These are phyloP conservation scores for Talaromyces thailandensis DNA, from an alignment of 495 filamentous ascomycete species.

Conservation along the genomic window DNA sequence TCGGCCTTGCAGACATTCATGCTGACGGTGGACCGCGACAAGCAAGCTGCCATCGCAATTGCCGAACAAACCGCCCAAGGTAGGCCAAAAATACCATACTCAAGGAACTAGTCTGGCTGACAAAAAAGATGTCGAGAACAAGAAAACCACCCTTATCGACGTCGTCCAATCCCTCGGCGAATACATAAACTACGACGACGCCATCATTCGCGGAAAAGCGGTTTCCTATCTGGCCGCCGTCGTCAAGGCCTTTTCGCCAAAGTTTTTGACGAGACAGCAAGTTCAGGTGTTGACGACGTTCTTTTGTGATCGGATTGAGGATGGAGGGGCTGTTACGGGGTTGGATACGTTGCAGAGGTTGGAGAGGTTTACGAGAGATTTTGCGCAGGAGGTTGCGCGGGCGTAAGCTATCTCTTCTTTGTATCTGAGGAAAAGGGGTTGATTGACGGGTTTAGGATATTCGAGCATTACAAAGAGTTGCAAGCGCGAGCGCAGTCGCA, in stretches of 20 bases:
- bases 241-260: slow-evolving; percentile 46
- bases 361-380: slow-evolving; percentile 38
- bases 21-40: slow-evolving; percentile 55
- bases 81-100: slow-evolving; percentile 17
- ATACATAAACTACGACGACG: slow-evolving; percentile 65
- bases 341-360: slow-evolving; percentile 36
- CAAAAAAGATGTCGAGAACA: slow-evolving; percentile 47
- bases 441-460: slow-evolving; percentile 22
- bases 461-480: slow-evolving; percentile 44
- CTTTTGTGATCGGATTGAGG: slow-evolving; percentile 52
- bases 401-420: slow-evolving; percentile 32
- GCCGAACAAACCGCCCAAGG: slow-evolving; percentile 50
- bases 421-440: background rate
- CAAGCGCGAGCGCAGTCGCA: slow-evolving; percentile 56
- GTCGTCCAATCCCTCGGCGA: slow-evolving; percentile 59
- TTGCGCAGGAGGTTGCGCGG: slow-evolving; percentile 38
- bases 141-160: slow-evolving; percentile 54
- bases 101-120: background rate
- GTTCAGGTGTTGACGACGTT: slow-evolving; percentile 51
- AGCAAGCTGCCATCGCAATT: slow-evolving; percentile 48
- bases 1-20: slow-evolving; percentile 57
- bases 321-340: slow-evolving; percentile 46
- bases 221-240: slow-evolving; percentile 61
- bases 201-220: slow-evolving; percentile 52
- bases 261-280: slow-evolving; percentile 58